phyloP scores from a whole-genome alignment of 768 basidiomycete species.

The Leucocoprinus leucothites region DNA sequence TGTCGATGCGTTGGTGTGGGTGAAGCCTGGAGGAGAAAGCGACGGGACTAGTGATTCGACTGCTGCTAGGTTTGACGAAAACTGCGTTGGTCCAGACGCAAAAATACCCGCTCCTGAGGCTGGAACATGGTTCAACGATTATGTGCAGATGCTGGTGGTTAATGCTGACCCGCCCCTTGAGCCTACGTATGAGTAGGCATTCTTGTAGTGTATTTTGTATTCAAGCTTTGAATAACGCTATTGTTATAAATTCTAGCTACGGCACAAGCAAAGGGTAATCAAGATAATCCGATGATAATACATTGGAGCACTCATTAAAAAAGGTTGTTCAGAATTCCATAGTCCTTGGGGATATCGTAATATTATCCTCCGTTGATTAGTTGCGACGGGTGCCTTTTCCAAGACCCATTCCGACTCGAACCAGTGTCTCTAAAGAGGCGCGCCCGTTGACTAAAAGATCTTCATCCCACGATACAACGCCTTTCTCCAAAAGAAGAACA shows the following conservation, averaged over 20 bases:
- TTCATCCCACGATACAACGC: constrained; percentile 85
- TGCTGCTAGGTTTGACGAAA: constrained; percentile 27
- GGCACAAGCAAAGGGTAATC: no score
- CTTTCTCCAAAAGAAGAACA: constrained; percentile 86
- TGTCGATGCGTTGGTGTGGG: constrained; percentile 39
- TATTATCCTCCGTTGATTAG: no score
- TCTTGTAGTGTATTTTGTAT: no score
- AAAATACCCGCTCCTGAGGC: constrained; percentile 33
- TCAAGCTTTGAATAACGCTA: no score
- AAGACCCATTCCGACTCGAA: constrained; percentile 85
- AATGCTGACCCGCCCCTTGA: constrained; percentile 24
- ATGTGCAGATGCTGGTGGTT: constrained; percentile 25
- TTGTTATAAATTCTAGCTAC: no score
- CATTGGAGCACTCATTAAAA: no score
- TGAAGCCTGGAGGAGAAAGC: constrained; percentile 38
- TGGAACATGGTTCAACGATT: constrained; percentile 33
- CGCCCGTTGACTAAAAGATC: constrained; percentile 83
- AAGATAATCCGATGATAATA: no score
- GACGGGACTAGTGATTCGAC: constrained; percentile 35
- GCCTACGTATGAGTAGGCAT: background rate
- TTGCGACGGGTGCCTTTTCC: constrained; percentile 33
- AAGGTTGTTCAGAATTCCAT: background rate
- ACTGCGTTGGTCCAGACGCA: constrained; percentile 22
- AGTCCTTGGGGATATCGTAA: background rate
- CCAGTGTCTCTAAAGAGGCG: constrained; percentile 86